Base-by-base conservation (phyloP, 441 rosid genomes). In the Kokia cookei region DNA sequence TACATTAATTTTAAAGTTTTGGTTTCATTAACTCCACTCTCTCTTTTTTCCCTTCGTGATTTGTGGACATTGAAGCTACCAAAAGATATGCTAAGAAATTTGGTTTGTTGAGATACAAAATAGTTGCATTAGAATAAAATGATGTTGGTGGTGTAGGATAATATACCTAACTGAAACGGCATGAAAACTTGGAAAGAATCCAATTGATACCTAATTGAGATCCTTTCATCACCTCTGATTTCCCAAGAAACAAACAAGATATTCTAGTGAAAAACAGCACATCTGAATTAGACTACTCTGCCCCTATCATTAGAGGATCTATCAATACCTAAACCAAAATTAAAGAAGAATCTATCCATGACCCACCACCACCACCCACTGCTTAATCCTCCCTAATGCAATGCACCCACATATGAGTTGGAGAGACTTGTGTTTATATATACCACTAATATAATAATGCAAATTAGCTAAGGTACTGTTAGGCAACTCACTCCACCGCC, bases 401-500 rank as follows among this genome's bases (percentile, higher is more conserved):
- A 10, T 15, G 47, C 69, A 79, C 75, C 42, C 79, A 78, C 29
- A 65, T 12, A 29, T 72, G 79, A 76, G 77, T 80, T 78, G 80
- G 82, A 83, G 54, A 37, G 55, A 32, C 19, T 57, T 57, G 3
- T 24, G 15, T 4, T 32, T 13, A 53, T 55, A 72, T 73, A 40
- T 59, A 3, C 17, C 37, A 19, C 13, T 48, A 42, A 11, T 54
- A 6, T 54, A 19, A 19, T 17, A 22, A 26, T 59, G 27, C 3
- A 70, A 66, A 32, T 71, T 58, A 59, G 68, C 55, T 55, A 12
- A 73, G 78, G 63, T 61, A 48, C 9, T 61, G 73, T 72, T 11
- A 69, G 59, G 79, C 73, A 71, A 77, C 83, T 65, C 77, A 74
- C 74, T 72, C 84, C 84, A 85, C 86, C 84, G 70, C 82, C 85